Evolutionary conservation across 352 stramenopile species (phyloP).

Genomic region (Thalassiosira livingstoniorum): DNA sequence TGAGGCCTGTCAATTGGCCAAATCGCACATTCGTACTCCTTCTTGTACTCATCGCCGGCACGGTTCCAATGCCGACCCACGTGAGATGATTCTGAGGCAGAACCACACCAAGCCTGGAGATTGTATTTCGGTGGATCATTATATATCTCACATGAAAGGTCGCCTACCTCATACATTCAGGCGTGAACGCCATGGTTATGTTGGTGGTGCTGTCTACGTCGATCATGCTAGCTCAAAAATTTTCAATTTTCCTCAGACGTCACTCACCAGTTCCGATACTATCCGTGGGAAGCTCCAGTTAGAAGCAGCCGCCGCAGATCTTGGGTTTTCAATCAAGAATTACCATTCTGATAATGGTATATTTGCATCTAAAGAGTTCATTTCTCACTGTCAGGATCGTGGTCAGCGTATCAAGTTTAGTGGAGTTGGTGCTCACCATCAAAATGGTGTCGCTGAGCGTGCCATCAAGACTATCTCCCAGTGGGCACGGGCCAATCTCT

Average conservation of each 20-base stretch:
- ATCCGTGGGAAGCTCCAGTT: not conserved
- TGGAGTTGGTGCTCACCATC: constrained; percentile 12
- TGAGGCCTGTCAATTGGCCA: not conserved
- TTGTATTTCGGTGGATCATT: constrained; percentile 22
- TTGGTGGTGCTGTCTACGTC: constrained; percentile 18
- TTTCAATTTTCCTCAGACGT: not conserved
- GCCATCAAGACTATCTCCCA: constrained; percentile 34
- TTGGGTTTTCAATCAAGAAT: not conserved
- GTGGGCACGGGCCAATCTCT: constrained; percentile 4
- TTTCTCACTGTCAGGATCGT: not conserved
- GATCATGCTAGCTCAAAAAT: not conserved
- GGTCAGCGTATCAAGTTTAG: not conserved
- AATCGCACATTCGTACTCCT: not conserved
- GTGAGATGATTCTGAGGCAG: too few species aligned
- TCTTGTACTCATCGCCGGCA: too few species aligned
- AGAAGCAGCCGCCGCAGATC: not conserved
- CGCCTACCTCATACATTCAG: constrained; percentile 20
- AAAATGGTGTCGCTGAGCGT: constrained; percentile 35
- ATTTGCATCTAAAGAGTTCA: constrained; percentile 5
- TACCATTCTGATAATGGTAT: constrained; percentile 22
- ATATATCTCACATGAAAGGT: constrained; percentile 10
- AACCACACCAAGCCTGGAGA: constrained; percentile 13
- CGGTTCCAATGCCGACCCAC: too few species aligned
- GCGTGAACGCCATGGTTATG: not conserved
- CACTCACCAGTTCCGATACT: not conserved